A percentile compares a stretch with the other conserved stretches of the same genome.
These are phyloP conservation scores for Fusarium neocosmosporiellum DNA, from an alignment of 2,329 filamentous ascomycete genomes.

Conservation along the genomic window DNA sequence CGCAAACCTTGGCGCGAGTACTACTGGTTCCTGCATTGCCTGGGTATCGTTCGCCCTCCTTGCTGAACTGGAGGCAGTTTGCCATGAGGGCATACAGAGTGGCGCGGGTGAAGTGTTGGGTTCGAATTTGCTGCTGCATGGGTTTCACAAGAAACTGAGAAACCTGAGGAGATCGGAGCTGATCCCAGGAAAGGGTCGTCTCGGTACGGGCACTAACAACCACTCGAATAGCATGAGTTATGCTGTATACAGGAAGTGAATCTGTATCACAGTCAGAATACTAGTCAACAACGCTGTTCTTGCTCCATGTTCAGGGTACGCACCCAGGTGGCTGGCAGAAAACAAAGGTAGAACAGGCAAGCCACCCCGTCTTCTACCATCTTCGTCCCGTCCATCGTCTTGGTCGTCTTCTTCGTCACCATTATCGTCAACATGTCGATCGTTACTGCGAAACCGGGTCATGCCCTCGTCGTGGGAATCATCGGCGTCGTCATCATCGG, in stretches of 20 bases:
- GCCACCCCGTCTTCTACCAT: slow-evolving; percentile 50
- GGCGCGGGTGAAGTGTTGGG: slow-evolving; percentile 84
- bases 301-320: background rate
- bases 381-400: slow-evolving; percentile 55
- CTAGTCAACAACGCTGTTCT: background rate
- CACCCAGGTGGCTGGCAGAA: slow-evolving; percentile 81
- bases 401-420: slow-evolving; percentile 61
- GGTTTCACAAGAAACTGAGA: slow-evolving; percentile 96
- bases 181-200: slow-evolving; percentile 93
- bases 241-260: slow-evolving; percentile 86
- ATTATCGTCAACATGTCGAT: slow-evolving; percentile 43
- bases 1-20: slow-evolving; percentile 88
- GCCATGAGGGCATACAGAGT: slow-evolving; percentile 92
- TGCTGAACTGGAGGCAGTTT: slow-evolving; percentile 92
- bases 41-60: slow-evolving; percentile 84
- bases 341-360: slow-evolving; percentile 77
- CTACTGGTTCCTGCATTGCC: slow-evolving; percentile 86
- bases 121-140: slow-evolving; percentile 88
- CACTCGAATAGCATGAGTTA: slow-evolving; percentile 89
- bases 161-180: slow-evolving; percentile 93
- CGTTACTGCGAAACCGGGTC: slow-evolving; percentile 34
- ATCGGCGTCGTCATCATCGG: slow-evolving; percentile 64
- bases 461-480: slow-evolving; percentile 54
- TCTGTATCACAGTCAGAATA: slow-evolving; percentile 62
- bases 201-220: slow-evolving; percentile 88